Base-by-base conservation (phyloP, 257 asterid species). In the Oldenlandia corymbosa region DNA sequence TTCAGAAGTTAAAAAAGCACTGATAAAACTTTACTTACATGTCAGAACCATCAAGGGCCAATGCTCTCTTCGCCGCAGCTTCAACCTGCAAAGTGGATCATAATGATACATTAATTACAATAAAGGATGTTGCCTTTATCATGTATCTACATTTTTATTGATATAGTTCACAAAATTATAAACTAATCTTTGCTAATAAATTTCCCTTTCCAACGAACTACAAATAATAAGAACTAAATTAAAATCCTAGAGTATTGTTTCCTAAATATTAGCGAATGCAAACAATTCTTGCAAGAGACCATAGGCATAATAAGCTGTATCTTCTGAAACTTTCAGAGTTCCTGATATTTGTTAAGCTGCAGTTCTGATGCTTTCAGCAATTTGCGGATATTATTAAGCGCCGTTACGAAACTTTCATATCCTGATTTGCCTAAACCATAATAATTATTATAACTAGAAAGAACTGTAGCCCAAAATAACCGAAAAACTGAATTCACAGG, bases 11-110 rank as follows among this genome's bases (percentile, higher is more conserved):
- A 26, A 47, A 53, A 64, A 66, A 0, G n/a, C 32, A 54, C 66
- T 43, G 48, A 16, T 18, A 18, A 30, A 51, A 27, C 65, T 45
- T 51, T 48, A 77, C 96, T 80, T 82, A 84, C 95, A 93, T 93
- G 83, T 93, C 97, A 1, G 96, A 87, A 68, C 97, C 94, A 69
- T 89, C 96, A 73, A 93, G 82, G 46, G 87, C 90, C 80, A 90
- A 78, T 23, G 97, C 97, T 78, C 99, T 79, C 76, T 76, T 83
- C 70, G 96, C 85, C 9, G 99, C 97, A 17, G 90, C 97, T 73
- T 90, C 99, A 45, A 92, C 90, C 99, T 93, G 81, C 69, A 80
- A n/a, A 62, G 72, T 43, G 12, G 27, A 57, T 70, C 65, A 28
- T 24, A 64, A 67, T 12, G 48, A 55, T 18, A 60, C 67, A 75